Base-by-base conservation (phyloP, 208 protist genomes). In the Wallacemonas collosoma region DNA sequence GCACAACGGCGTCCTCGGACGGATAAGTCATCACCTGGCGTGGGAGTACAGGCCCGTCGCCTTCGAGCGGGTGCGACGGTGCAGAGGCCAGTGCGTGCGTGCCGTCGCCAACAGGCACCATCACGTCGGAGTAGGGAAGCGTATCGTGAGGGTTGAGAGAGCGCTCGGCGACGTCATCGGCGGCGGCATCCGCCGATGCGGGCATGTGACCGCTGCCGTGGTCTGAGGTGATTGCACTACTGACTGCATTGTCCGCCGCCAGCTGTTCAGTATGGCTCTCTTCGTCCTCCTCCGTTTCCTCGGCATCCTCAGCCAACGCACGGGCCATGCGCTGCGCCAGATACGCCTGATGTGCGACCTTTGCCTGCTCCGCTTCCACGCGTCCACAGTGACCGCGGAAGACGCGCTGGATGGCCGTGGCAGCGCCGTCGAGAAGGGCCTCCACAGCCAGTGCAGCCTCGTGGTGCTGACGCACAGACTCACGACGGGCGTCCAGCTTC, bases 381-480 rank as follows among this genome's bases (percentile, higher is more conserved):
- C 90, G 80, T 14, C 65, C 81, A 17, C 72, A 68, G 62, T 93
- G 77, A 17, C 88, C 88, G 54, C 86, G 87, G 53, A 79, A 87
- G 15, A 94, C 55, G 11, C 85, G 81, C 56, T 91, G 86, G 38
- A 97, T 91, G 17, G 61, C 64, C 11, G 71, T 68, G 3, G 88
- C 92, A 0, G 88, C 86, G 45, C 73, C 55, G 48, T 91, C 51
- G 44, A 79, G 77, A 11, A 79, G 44, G 56, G 75, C 77, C 66
- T 81, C 81, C 4, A 65, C 75, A 2, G 71, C 75, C 39, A 83
- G 55, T 45, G 85, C 72, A 35, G 63, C 66, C 43, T 56, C 65
- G 48, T 76, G 5, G n/a, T 54, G 75, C 8, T 71, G 45, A 26
- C 68, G 61, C 35, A 65, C 14, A 3, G 68, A 58, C 54, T 68